Evolutionary conservation across 2,329 filamentous ascomycete genomes (phyloP).

Genomic region (Akanthomyces dipterigenus): DNA sequence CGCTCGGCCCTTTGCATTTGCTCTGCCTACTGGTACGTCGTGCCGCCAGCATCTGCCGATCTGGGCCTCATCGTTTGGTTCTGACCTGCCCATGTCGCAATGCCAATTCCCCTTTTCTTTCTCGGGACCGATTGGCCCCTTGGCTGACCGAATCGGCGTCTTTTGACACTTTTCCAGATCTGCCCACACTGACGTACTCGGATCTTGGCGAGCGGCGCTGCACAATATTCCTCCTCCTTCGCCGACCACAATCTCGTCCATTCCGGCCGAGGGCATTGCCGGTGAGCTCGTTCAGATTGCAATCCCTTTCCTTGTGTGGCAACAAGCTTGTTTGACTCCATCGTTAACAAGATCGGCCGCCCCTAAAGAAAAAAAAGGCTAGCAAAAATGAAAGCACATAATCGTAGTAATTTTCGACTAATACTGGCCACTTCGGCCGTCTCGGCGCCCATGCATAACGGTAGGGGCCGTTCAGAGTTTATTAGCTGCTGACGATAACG

Average conservation of each 20-base stretch:
- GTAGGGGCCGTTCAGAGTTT: neutral
- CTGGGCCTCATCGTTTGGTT: neutral
- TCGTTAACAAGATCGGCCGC: neutral
- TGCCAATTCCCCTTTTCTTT: too few relatives aligned
- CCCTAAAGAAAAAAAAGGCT: neutral
- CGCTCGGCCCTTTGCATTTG: neutral
- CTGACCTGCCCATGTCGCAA: too few relatives aligned
- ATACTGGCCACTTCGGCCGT: neutral
- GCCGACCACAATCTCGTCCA: too few relatives aligned
- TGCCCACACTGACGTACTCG: too few relatives aligned
- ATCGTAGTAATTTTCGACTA: conserved; percentile 1
- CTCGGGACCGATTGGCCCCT: too few relatives aligned
- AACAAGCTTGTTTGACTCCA: neutral
- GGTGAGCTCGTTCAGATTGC: neutral
- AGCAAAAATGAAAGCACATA: neutral
- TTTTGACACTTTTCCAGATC: too few relatives aligned
- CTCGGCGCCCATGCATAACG: neutral
- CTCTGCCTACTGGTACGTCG: neutral
- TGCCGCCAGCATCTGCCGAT: neutral
- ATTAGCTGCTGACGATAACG: neutral
- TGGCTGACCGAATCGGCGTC: too few relatives aligned
- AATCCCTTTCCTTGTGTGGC: too few relatives aligned
- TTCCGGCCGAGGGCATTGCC: too few relatives aligned
- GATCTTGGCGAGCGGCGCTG: too few relatives aligned
- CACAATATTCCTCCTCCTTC: too few relatives aligned